Base-by-base conservation (phyloP, 2,329 filamentous ascomycete species). In the Phialophora verrucosa region DNA sequence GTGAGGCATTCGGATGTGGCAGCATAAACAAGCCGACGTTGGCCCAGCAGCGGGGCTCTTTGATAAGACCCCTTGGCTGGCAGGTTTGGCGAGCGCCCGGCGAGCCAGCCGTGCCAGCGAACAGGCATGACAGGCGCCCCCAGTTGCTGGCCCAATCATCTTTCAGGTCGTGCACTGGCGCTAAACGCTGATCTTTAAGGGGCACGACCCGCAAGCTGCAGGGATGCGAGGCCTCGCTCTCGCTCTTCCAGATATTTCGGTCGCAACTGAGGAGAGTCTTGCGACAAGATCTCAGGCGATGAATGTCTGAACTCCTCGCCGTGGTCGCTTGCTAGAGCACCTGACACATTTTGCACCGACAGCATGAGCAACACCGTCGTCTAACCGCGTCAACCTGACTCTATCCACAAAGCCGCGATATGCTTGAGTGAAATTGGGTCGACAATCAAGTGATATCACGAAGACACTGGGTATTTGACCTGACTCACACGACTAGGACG, bases 41-140 rank as follows among this genome's bases (percentile, higher is more conserved):
- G 63, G 59, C 63, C 35, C 31, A 42, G 58, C 59, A 65, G 59
- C 63, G 29, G 31, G 14, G 14, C 25, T 25, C 11, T 17, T n/a
- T 12, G 12, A 53, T 38, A 42, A 42, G 38, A 2, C 38, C 38
- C 0, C 32, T 25, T 25, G n/a, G 23, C 2, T 12, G 62, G 62
- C 58, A 64, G 44, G 62, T 64, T 53, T 7, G 31, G 55, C 62
- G 62, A 64, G 27, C 27, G 5, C 23, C n/a, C 6, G 8, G 17
- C 17, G 38, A 44, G n/a, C n/a, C n/a, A n/a, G n/a, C n/a, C n/a
- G n/a, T n/a, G n/a, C n/a, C n/a, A n/a, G n/a, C n/a, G n/a, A n/a
- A n/a, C n/a, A n/a, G n/a, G n/a, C n/a, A n/a, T n/a, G n/a, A 17
- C 17, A 44, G 17, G 29, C 51, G 12, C 7, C 27, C 29, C 58